phyloP scores from a whole-genome alignment of 148 eudicot genomes.

The Mesembryanthemum crystallinum region DNA sequence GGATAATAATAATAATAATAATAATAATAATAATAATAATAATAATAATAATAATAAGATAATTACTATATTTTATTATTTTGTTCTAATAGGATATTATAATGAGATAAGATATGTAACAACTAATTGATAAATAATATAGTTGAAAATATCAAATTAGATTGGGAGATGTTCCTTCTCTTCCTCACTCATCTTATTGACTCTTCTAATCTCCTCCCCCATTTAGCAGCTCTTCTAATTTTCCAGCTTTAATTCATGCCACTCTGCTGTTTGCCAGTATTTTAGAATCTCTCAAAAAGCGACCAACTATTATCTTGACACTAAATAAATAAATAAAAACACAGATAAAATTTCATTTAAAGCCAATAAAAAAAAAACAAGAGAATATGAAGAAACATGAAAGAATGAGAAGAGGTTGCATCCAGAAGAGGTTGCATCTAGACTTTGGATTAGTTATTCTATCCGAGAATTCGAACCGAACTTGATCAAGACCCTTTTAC shows the following conservation, averaged over 20 bases:
- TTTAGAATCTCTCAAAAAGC: slow-evolving; percentile 2
- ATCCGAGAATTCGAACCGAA: too few species aligned
- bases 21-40: too few species aligned
- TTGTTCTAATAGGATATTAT: too few species aligned
- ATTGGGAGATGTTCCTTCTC: not conserved
- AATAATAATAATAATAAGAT: too few species aligned
- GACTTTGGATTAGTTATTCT: too few species aligned
- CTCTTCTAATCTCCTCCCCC: slow-evolving; percentile 22
- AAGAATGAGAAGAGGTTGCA: not conserved
- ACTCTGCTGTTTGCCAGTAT: not conserved
- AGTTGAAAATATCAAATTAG: not conserved
- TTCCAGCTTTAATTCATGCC: too few species aligned
- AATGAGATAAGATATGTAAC: too few species aligned
- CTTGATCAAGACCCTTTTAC: too few species aligned
- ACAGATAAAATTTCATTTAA: too few species aligned
- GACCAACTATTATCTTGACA: not conserved
- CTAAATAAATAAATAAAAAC: not conserved
- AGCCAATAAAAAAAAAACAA: too few species aligned
- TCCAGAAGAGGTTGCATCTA: not conserved
- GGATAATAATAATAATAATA: too few species aligned
- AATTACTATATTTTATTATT: too few species aligned
- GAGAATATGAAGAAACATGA: not conserved
- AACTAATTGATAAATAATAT: not conserved
- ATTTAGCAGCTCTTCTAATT: not conserved
- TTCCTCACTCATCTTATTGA: slow-evolving; percentile 8